phyloP scores from a whole-genome alignment of 805 yeast genomes.

The Grigorovia jiainica region DNA sequence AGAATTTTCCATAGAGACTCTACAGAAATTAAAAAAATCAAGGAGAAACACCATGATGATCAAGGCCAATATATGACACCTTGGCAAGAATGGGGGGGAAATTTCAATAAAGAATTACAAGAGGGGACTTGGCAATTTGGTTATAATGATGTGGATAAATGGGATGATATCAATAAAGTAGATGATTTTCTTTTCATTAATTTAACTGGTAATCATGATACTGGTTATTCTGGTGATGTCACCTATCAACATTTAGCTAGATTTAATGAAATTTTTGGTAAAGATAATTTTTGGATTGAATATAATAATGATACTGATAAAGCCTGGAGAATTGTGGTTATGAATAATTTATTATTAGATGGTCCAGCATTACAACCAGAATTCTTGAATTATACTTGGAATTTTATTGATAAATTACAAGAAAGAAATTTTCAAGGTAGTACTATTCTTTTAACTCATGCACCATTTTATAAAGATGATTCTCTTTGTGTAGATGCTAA shows the following conservation, averaged over 20 bases:
- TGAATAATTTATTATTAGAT: constrained; percentile 75
- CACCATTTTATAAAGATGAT: constrained; percentile 73
- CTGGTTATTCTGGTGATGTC: constrained; percentile 92
- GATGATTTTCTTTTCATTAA: constrained; percentile 66
- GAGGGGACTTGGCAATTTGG: constrained; percentile 32
- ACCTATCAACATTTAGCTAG: constrained; percentile 85
- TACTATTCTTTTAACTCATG: constrained; percentile 77
- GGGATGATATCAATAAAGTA: too few relatives aligned
- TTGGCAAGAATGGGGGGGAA: constrained; percentile 23
- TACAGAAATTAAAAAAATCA: constrained; percentile 43
- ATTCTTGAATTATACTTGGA: constrained; percentile 58
- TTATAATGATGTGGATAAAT: too few relatives aligned
- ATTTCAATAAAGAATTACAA: constrained; percentile 7
- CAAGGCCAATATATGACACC: constrained; percentile 20
- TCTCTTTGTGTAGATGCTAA: constrained; percentile 91
- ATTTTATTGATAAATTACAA: constrained; percentile 54
- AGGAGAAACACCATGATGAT: constrained; percentile 23
- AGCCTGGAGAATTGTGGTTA: constrained; percentile 84
- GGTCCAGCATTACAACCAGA: constrained; percentile 81
- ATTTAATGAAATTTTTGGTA: constrained; percentile 66
- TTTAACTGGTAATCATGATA: constrained; percentile 90
- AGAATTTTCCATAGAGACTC: constrained; percentile 58
- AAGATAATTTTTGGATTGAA: constrained; percentile 73
- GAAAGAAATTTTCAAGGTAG: constrained; percentile 58
- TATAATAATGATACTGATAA: constrained; percentile 52